Evolutionary conservation across 139 green algal species (phyloP).

Genomic region (Cymbomonas tetramitiformis): DNA sequence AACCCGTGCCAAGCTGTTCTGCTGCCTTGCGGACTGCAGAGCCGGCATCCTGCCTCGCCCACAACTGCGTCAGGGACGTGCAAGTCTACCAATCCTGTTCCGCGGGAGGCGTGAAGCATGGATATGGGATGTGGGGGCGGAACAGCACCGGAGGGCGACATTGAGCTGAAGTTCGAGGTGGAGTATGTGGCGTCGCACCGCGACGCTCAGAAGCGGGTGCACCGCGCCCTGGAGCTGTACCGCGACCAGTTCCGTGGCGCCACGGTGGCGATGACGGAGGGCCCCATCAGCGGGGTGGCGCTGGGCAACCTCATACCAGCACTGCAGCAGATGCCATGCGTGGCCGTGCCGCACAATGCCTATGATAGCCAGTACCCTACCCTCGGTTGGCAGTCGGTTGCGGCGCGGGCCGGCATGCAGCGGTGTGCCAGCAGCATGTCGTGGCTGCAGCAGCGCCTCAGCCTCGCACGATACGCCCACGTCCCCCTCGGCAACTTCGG

Average conservation of each 20-base stretch:
- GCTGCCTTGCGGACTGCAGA: too few species aligned
- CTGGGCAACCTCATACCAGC: conserved; percentile 39
- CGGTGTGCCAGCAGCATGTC: conserved; percentile 21
- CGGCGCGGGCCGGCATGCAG: conserved; percentile 36
- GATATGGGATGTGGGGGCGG: too few species aligned
- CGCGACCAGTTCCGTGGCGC: conserved; percentile 25
- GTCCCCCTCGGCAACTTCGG: conserved; percentile 44
- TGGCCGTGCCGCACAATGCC: conserved; percentile 34
- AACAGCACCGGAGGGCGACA: too few species aligned
- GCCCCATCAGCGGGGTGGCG: conserved; percentile 2
- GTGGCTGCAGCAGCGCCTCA: conserved; percentile 50
- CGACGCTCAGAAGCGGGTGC: conserved; percentile 35
- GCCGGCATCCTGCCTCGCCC: too few species aligned
- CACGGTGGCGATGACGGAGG: conserved; percentile 31
- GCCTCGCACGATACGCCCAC: conserved; percentile 63
- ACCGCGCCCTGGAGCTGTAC: conserved; percentile 32
- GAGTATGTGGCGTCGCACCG: conserved; percentile 41
- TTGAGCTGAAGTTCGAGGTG: too few species aligned
- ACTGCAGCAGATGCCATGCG: conserved; percentile 47
- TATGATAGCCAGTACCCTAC: conserved; percentile 26
- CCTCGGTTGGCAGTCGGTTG: conserved; percentile 66
- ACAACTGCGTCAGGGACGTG: too few species aligned
- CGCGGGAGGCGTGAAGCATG: too few species aligned
- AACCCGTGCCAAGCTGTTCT: too few species aligned
- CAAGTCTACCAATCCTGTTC: too few species aligned